These are phyloP conservation scores for Middelhovenomyces tepae DNA, from an alignment of 805 yeast species.

Conservation along the genomic window DNA sequence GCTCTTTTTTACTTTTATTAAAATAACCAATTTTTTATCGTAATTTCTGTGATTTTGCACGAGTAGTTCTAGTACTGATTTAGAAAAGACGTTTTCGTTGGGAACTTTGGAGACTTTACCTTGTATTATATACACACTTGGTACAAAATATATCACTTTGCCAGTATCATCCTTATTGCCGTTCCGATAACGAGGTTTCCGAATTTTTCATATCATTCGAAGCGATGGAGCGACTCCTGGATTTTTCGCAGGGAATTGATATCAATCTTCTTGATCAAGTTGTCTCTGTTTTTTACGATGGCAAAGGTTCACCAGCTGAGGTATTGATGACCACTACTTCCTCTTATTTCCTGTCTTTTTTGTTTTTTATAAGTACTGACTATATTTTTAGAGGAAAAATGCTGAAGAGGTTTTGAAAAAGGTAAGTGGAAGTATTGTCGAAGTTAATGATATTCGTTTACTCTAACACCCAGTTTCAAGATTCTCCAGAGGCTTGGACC, in stretches of 20 bases:
- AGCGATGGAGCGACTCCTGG: constrained; percentile 77
- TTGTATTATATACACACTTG: neutral
- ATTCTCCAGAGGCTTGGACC: constrained; percentile 93
- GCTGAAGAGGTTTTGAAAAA: constrained; percentile 32
- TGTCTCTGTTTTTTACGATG: constrained; percentile 75
- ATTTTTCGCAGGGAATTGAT: constrained; percentile 78
- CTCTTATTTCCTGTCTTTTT: constrained; percentile 3
- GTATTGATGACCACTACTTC: constrained; percentile 17
- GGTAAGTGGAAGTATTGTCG: constrained; percentile 13
- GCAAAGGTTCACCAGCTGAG: constrained; percentile 55
- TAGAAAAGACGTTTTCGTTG: too few relatives aligned
- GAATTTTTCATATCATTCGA: neutral
- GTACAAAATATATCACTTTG: neutral
- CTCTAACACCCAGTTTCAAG: constrained; percentile 52
- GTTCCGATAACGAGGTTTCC: too few relatives aligned
- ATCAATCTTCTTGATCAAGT: constrained; percentile 70
- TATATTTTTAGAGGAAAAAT: constrained; percentile 22
- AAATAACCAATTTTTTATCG: too few relatives aligned
- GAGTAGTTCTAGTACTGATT: too few relatives aligned
- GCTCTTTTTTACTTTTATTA: too few relatives aligned
- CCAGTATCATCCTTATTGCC: neutral
- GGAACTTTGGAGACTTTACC: too few relatives aligned
- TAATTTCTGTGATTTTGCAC: too few relatives aligned
- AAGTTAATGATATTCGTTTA: neutral
- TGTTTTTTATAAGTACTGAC: neutral